Percentiles rank a stretch among this genome's conserved stretches.
phyloP scores from a whole-genome alignment of 2,329 filamentous ascomycete genomes.

The Neonectria hederae region DNA sequence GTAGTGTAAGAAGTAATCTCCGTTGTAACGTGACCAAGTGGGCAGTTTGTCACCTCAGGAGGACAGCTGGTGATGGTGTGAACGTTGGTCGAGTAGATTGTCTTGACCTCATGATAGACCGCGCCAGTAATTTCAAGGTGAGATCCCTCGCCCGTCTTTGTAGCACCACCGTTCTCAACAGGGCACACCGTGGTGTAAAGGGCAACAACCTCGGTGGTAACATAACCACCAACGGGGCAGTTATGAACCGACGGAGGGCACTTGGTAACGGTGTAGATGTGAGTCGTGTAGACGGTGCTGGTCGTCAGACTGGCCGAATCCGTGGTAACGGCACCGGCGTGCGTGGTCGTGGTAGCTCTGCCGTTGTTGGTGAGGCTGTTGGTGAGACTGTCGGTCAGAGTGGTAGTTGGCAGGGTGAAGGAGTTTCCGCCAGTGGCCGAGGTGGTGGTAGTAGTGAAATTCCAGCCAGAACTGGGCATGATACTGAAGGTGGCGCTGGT shows the following conservation, averaged over 20 bases:
- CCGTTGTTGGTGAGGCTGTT: not conserved
- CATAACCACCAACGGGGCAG: constrained; percentile 49
- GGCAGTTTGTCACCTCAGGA: constrained; percentile 61
- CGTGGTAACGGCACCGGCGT: not conserved
- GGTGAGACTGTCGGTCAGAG: constrained; percentile 29
- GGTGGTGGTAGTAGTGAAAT: constrained; percentile 21
- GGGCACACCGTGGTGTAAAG: constrained; percentile 59
- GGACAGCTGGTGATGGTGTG: constrained; percentile 65
- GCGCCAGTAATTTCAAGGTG: constrained; percentile 26
- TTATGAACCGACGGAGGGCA: constrained; percentile 57
- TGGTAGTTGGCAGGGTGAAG: constrained; percentile 6
- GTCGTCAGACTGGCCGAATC: constrained; percentile 30
- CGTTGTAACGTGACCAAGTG: constrained; percentile 46
- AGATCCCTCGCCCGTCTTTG: constrained; percentile 20
- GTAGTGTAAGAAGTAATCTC: constrained; percentile 41
- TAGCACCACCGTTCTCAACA: constrained; percentile 34
- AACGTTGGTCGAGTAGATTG: constrained; percentile 63
- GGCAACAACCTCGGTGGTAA: constrained; percentile 53
- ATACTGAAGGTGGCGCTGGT: not conserved
- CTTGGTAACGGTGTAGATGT: constrained; percentile 63
- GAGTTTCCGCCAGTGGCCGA: constrained; percentile 5
- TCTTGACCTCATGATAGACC: constrained; percentile 41
- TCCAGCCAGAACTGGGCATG: not conserved
- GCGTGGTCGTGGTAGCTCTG: not conserved
- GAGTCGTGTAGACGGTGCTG: constrained; percentile 53